Evolutionary conservation across 805 yeast species (phyloP).

Genomic region (Ogataea angusta): DNA sequence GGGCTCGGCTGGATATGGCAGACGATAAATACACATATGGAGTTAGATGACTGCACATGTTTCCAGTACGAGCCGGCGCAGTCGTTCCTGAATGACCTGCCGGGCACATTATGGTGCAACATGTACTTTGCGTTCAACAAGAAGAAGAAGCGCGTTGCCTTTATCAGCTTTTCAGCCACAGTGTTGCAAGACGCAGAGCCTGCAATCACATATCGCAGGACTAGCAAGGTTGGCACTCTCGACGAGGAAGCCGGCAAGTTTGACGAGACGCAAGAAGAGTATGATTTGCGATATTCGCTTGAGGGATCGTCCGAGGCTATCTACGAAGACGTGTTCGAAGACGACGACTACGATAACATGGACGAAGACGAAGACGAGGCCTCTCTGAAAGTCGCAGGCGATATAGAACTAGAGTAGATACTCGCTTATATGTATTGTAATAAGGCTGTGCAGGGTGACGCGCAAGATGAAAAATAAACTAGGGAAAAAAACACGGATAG

Average conservation of each 20-base stretch:
- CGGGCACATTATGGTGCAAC: conserved; percentile 64
- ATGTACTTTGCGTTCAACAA: conserved; percentile 93
- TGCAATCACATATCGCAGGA: conserved; percentile 32
- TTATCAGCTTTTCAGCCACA: conserved; percentile 63
- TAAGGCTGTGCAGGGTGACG: conserved; percentile 3
- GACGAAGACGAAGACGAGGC: conserved; percentile 28
- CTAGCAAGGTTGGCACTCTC: conserved; percentile 30
- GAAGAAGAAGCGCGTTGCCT: conserved; percentile 87
- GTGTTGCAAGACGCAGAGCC: conserved; percentile 30
- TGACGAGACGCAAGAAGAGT: conserved; percentile 35
- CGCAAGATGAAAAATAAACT: conserved; percentile 1
- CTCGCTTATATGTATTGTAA: neutral
- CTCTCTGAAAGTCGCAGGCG: conserved; percentile 34
- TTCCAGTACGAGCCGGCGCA: conserved; percentile 64
- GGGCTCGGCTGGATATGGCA: conserved; percentile 79
- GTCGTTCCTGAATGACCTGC: conserved; percentile 61
- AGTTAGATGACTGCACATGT: conserved; percentile 57
- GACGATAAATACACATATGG: conserved; percentile 78
- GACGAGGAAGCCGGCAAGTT: conserved; percentile 29
- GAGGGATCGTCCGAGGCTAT: conserved; percentile 21
- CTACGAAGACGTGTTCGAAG: conserved; percentile 38
- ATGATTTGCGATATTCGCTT: conserved; percentile 33
- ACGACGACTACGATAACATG: conserved; percentile 38
- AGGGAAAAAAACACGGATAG: neutral
- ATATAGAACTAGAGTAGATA: conserved; percentile 31